A percentile compares a stretch with the other conserved stretches of the same genome.
These are phyloP conservation scores for Aspergillus terreus DNA, from an alignment of 2,329 filamentous ascomycete genomes.

Conservation along the genomic window DNA sequence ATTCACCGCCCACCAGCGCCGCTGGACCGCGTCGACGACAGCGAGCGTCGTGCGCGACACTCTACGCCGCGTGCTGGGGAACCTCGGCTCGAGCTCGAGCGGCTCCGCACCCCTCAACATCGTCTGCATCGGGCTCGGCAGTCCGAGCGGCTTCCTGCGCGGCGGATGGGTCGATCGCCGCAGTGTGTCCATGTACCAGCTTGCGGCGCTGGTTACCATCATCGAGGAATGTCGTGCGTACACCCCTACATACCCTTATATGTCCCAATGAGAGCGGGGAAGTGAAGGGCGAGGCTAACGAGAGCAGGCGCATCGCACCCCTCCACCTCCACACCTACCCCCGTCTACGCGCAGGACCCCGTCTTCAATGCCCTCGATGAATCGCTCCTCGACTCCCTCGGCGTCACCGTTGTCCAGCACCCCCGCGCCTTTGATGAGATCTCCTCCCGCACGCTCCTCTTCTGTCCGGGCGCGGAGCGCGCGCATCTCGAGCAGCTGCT, in stretches of 20 bases:
- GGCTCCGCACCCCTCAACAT: slow-evolving; percentile 10
- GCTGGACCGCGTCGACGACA: slow-evolving; percentile 28
- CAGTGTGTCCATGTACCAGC: slow-evolving; percentile 38
- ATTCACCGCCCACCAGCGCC: slow-evolving; percentile 23
- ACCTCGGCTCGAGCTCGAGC: too few relatives aligned
- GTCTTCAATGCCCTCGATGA: slow-evolving; percentile 48
- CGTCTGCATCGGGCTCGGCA: slow-evolving; percentile 40
- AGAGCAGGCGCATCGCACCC: slow-evolving; percentile 1
- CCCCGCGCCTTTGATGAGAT: slow-evolving; percentile 54
- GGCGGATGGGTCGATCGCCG: slow-evolving; percentile 42
- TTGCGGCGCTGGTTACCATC: slow-evolving; percentile 34
- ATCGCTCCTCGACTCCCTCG: slow-evolving; percentile 32
- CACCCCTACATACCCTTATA: not conserved
- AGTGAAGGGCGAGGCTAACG: not conserved
- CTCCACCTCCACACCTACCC: not conserved
- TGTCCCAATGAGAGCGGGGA: too few relatives aligned
- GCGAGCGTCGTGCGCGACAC: slow-evolving; percentile 19
- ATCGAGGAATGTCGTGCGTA: slow-evolving; percentile 24
- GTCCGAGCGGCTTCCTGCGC: slow-evolving; percentile 39
- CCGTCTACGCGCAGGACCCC: slow-evolving; percentile 51
- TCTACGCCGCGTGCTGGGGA: not conserved
- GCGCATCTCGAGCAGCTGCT: slow-evolving; percentile 52
- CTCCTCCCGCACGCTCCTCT: slow-evolving; percentile 51
- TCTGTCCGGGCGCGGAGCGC: slow-evolving; percentile 57
- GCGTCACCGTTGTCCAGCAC: slow-evolving; percentile 39